A percentile compares a stretch with the other conserved stretches of the same genome.
phyloP scores from a whole-genome alignment of 768 basidiomycete genomes.

The Kwoniella pini region DNA sequence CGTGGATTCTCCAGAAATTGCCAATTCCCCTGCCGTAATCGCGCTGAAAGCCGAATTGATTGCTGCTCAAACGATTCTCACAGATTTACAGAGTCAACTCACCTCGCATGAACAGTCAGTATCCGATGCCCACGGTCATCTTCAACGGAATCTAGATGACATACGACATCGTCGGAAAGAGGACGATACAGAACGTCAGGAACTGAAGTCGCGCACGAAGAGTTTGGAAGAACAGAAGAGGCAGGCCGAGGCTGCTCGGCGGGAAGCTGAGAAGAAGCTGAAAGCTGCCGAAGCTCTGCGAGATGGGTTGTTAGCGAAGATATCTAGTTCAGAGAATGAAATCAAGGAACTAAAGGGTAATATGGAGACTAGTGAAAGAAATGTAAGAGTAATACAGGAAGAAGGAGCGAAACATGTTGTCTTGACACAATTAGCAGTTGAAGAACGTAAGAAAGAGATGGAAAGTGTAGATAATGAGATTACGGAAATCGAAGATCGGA shows the following conservation, averaged over 20 bases:
- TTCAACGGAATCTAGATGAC: slow-evolving; percentile 73
- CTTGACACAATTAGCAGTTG: slow-evolving; percentile 60
- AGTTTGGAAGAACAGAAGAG: slow-evolving; percentile 82
- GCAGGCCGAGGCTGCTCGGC: slow-evolving; percentile 71
- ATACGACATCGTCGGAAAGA: slow-evolving; percentile 64
- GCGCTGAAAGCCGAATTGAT: slow-evolving; percentile 44
- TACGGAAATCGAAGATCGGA: slow-evolving; percentile 59
- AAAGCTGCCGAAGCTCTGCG: slow-evolving; percentile 67
- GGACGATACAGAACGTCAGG: slow-evolving; percentile 75
- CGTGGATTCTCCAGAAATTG: slow-evolving; percentile 22
- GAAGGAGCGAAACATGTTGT: slow-evolving; percentile 65
- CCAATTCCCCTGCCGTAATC: slow-evolving; percentile 40
- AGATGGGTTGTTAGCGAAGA: slow-evolving; percentile 57
- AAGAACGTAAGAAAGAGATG: slow-evolving; percentile 62
- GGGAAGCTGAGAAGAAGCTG: slow-evolving; percentile 86
- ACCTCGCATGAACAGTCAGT: slow-evolving; percentile 42
- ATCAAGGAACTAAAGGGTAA: slow-evolving; percentile 47
- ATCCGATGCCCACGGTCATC: slow-evolving; percentile 58
- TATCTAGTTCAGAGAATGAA: slow-evolving; percentile 37
- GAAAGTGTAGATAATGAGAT: slow-evolving; percentile 58
- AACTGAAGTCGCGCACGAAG: slow-evolving; percentile 81
- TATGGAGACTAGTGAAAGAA: slow-evolving; percentile 60
- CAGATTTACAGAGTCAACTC: slow-evolving; percentile 38
- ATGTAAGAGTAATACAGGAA: slow-evolving; percentile 63
- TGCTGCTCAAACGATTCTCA: slow-evolving; percentile 39